Evolutionary conservation across 108 stramenopile species (phyloP).

Genomic region (Nitzschia sp.): DNA sequence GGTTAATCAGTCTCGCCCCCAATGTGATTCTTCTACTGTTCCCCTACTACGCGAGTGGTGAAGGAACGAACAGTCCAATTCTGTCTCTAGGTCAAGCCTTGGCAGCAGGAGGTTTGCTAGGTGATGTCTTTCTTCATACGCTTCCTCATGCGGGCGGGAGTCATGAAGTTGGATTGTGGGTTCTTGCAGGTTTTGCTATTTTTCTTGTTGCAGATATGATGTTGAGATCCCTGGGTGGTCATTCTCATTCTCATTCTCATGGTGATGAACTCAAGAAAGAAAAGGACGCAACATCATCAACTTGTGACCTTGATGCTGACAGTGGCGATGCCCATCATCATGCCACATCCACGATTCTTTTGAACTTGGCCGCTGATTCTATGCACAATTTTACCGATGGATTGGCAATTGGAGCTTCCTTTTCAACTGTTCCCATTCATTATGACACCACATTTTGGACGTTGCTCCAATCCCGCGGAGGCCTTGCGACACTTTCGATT

Average conservation of each 20-base stretch:
- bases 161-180: slow-evolving; percentile 59
- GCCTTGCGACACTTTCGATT: slow-evolving; percentile 75
- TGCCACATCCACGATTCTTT: slow-evolving; percentile 46
- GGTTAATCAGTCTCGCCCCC: slow-evolving; percentile 74
- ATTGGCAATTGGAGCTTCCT: slow-evolving; percentile 84
- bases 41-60: slow-evolving; percentile 53
- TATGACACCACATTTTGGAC: slow-evolving; percentile 33
- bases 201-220: slow-evolving; percentile 76
- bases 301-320: background rate
- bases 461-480: slow-evolving; percentile 63
- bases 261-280: slow-evolving; percentile 9
- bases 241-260: slow-evolving; percentile 31
- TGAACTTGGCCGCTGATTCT: slow-evolving; percentile 83
- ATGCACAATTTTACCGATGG: slow-evolving; percentile 79
- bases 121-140: slow-evolving; percentile 86
- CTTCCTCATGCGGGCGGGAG: slow-evolving; percentile 57
- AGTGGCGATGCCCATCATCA: slow-evolving; percentile 18
- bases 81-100: slow-evolving; percentile 76
- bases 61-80: slow-evolving; percentile 29
- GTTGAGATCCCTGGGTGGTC: slow-evolving; percentile 52
- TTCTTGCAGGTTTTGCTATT: slow-evolving; percentile 66
- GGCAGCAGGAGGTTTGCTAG: slow-evolving; percentile 77
- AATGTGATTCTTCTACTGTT: slow-evolving; percentile 76
- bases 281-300: background rate
- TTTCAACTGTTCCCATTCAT: slow-evolving; percentile 39